Percentiles rank a stretch among this genome's conserved stretches.
These are phyloP conservation scores for Saitozyma sp. DNA, from an alignment of 768 basidiomycete genomes.

Conservation along the genomic window DNA sequence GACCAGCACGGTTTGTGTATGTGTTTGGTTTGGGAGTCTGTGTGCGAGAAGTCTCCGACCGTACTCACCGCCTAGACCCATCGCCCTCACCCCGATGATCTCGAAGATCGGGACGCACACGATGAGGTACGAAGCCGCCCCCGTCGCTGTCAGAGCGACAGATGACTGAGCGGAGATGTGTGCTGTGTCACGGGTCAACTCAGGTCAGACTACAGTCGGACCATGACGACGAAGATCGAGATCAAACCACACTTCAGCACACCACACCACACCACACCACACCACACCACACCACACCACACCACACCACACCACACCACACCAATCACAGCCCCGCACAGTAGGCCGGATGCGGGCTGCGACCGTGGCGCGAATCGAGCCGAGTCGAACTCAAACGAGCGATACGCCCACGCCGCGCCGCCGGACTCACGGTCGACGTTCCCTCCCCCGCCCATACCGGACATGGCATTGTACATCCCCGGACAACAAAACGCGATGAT, in stretches of 20 bases:
- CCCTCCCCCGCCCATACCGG: conserved; percentile 9
- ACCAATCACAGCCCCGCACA: too few species aligned
- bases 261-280: too few species aligned
- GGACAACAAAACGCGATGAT: conserved; percentile 5
- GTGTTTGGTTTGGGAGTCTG: too few species aligned
- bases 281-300: too few species aligned
- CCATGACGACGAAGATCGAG: too few species aligned
- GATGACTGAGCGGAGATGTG: conserved; percentile 6
- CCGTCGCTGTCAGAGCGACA: conserved; percentile 1
- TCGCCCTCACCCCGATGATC: conserved; percentile 9
- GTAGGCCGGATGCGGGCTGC: too few species aligned
- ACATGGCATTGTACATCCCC: conserved; percentile 10
- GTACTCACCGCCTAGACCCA: conserved; percentile 12
- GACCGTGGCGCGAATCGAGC: too few species aligned
- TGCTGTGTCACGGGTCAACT: background rate
- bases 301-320: too few species aligned
- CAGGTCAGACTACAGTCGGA: too few species aligned
- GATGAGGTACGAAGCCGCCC: conserved; percentile 1
- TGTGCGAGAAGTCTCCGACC: background rate
- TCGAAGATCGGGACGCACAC: conserved; percentile 10
- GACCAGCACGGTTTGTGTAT: too few species aligned
- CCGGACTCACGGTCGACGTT: conserved; percentile 7
- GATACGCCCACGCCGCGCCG: background rate
- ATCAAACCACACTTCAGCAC: too few species aligned
- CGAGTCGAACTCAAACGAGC: too few species aligned